phyloP scores from a whole-genome alignment of 2,329 filamentous ascomycete species.

The Phialophora chinensis region DNA sequence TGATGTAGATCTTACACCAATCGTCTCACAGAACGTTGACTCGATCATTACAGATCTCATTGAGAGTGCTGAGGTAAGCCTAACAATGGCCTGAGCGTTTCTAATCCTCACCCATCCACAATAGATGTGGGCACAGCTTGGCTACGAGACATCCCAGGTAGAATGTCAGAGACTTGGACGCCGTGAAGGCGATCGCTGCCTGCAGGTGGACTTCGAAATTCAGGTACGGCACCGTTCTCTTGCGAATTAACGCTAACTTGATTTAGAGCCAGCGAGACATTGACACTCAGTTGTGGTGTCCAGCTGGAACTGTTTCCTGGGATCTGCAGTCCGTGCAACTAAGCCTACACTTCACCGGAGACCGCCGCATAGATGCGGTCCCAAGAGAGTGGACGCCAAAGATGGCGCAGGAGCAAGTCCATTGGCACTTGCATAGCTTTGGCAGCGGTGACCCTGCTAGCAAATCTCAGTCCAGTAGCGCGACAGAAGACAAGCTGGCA shows the following conservation, averaged over 20 bases:
- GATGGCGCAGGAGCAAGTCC: neutral
- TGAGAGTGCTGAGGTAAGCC: slow-evolving; percentile 30
- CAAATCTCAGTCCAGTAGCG: neutral
- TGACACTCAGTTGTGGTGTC: slow-evolving; percentile 15
- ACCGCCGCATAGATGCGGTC: neutral
- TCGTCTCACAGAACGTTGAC: neutral
- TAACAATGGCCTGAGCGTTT: neutral
- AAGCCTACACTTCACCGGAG: slow-evolving; percentile 12
- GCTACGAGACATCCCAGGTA: slow-evolving; percentile 25
- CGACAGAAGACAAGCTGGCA: neutral
- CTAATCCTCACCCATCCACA: slow-evolving; percentile 13
- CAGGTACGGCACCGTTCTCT: slow-evolving; percentile 18
- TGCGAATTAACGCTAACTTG: slow-evolving; percentile 6
- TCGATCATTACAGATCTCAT: slow-evolving; percentile 21
- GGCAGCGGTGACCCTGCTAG: neutral
- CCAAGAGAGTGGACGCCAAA: neutral
- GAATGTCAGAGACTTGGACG: neutral
- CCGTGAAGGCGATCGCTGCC: neutral
- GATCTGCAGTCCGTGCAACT: slow-evolving; percentile 13
- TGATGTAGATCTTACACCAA: slow-evolving; percentile 20
- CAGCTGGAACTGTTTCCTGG: slow-evolving; percentile 4
- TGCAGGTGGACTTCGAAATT: slow-evolving; percentile 23
- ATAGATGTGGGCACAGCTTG: slow-evolving; percentile 33
- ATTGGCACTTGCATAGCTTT: neutral
- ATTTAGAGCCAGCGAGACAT: slow-evolving; percentile 20